A percentile compares a stretch with the other conserved stretches of the same genome.
Conservation (phyloP, 2,329 filamentous ascomycete species). For the Calonectria pseudoturangicola region DNA sequence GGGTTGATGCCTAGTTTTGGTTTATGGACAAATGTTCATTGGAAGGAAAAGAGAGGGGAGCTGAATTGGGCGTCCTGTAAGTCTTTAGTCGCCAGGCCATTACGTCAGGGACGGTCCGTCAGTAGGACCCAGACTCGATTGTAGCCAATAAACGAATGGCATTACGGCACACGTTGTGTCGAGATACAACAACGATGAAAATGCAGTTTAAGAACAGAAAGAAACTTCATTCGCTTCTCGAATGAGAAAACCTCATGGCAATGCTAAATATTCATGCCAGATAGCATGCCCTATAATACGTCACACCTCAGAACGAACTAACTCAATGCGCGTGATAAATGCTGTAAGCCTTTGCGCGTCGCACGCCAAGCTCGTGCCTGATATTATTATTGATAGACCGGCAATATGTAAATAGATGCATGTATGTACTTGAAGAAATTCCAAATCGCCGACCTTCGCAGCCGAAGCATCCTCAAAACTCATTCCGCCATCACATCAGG, state of each 20-base stretch:
- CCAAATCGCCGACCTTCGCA: not conserved
- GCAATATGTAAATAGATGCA: not conserved
- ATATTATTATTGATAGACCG: constrained; percentile 26
- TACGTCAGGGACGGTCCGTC: constrained; percentile 47
- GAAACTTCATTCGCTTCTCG: too few species aligned
- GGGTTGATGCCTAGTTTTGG: not conserved
- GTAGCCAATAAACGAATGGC: constrained; percentile 47
- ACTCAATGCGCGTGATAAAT: not conserved
- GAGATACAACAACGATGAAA: too few species aligned
- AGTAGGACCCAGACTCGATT: constrained; percentile 41
- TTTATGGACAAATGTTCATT: constrained; percentile 1
- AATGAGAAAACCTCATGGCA: too few species aligned
- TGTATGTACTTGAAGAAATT: not conserved
- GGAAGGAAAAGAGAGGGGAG: constrained; percentile 1
- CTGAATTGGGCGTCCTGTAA: constrained; percentile 24
- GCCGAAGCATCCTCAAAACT: constrained; percentile 17
- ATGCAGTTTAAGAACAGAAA: too few species aligned
- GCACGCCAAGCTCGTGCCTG: not conserved
- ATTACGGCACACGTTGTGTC: constrained; percentile 24
- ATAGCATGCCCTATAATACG: too few species aligned
- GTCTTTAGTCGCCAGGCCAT: constrained; percentile 5
- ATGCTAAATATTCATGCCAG: too few species aligned
- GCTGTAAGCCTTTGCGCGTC: not conserved
- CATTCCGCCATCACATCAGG: constrained; percentile 43
- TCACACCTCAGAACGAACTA: too few species aligned